A percentile compares a stretch with the other conserved stretches of the same genome.
phyloP scores from a whole-genome alignment of 352 stramenopile species.

The Paralagenidium karlingii region DNA sequence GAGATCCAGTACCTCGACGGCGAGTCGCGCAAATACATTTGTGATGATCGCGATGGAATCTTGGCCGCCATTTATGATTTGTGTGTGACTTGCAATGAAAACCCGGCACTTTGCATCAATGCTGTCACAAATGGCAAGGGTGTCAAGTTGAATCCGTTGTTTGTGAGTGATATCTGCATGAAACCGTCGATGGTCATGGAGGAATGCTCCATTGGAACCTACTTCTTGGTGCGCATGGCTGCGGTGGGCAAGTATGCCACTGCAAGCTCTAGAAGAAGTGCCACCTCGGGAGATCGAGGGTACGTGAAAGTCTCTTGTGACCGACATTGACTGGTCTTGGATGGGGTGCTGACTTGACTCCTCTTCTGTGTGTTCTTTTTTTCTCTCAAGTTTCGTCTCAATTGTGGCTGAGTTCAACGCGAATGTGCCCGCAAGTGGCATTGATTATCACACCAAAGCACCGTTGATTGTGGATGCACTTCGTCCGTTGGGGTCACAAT shows the following conservation, averaged over 20 bases:
- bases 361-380: no score
- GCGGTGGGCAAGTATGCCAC: constrained; percentile 51
- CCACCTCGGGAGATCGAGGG: constrained; percentile 46
- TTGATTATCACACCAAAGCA: constrained; percentile 76
- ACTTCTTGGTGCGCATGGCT: constrained; percentile 67
- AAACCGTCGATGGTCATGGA: constrained; percentile 74
- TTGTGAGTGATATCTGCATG: constrained; percentile 41
- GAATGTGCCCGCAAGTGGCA: constrained; percentile 76
- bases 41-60: constrained; percentile 54
- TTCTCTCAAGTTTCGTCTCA: constrained; percentile 45
- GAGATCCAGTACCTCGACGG: constrained; percentile 65
- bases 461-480: constrained; percentile 62
- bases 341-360: no score
- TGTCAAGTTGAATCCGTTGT: constrained; percentile 53
- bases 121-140: constrained; percentile 53
- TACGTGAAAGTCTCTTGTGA: no score
- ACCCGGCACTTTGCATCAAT: constrained; percentile 59
- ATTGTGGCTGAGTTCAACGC: constrained; percentile 85
- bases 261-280: no score
- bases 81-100: constrained; percentile 61
- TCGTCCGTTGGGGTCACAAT: constrained; percentile 62
- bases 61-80: constrained; percentile 71
- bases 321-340: no score
- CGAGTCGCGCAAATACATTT: constrained; percentile 37
- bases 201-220: constrained; percentile 62